phyloP scores from a whole-genome alignment of 805 yeast genomes.

The Candida namnaoensis region DNA sequence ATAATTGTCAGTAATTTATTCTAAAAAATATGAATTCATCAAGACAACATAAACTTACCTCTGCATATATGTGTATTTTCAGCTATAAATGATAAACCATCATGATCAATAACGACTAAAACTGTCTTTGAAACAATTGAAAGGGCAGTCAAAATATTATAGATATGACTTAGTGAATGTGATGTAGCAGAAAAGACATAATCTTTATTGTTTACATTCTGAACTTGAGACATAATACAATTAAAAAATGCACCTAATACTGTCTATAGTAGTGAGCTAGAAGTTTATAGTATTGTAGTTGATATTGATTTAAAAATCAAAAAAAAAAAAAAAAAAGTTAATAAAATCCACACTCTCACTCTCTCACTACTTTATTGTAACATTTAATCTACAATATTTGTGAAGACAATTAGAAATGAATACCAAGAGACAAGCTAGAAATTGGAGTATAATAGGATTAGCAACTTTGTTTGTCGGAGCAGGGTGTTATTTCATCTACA shows the following conservation, averaged over 20 bases:
- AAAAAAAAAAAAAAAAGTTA: too few species aligned
- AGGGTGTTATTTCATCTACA: conserved; percentile 6
- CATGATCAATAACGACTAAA: conserved; percentile 33
- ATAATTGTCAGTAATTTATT: background rate
- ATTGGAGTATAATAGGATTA: conserved; percentile 2
- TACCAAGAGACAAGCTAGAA: background rate
- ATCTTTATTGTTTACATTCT: background rate
- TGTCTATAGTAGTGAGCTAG: too few species aligned
- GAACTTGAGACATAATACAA: too few species aligned
- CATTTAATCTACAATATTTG: background rate
- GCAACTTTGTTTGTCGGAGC: conserved; percentile 4
- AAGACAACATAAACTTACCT: conserved; percentile 1
- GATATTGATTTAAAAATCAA: too few species aligned
- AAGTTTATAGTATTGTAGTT: too few species aligned
- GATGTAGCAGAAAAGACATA: conserved; percentile 35
- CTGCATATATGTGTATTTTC: conserved; percentile 33
- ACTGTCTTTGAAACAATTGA: conserved; percentile 30
- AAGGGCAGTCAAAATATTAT: conserved; percentile 34
- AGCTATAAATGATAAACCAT: conserved; percentile 44
- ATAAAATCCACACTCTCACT: too few species aligned
- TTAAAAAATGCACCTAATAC: too few species aligned
- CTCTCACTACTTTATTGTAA: background rate
- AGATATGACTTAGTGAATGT: conserved; percentile 33
- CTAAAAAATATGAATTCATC: background rate
- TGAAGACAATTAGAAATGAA: background rate